Evolutionary conservation across 2,329 filamentous ascomycete species (phyloP).

Genomic region (Colletotrichum sp.): DNA sequence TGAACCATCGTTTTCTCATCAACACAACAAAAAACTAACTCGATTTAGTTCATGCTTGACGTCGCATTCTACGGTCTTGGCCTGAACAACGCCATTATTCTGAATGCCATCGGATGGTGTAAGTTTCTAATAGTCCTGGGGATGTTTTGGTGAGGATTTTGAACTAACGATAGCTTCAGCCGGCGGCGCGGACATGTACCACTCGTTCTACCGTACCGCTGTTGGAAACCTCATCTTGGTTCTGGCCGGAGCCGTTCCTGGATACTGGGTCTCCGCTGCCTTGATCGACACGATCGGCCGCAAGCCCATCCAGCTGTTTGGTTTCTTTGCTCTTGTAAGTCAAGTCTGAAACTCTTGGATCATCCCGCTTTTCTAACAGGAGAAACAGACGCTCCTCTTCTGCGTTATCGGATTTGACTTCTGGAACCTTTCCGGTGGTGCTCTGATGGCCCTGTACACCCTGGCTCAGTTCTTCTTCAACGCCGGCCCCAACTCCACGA

Average conservation of each 20-base stretch:
- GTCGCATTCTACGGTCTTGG: constrained; percentile 71
- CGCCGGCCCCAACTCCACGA: constrained; percentile 63
- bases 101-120: constrained; percentile 73
- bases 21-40: background rate
- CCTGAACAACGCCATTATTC: constrained; percentile 77
- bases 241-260: constrained; percentile 78
- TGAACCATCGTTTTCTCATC: background rate
- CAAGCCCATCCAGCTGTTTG: constrained; percentile 72
- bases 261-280: constrained; percentile 82
- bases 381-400: constrained; percentile 43
- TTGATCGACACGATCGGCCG: constrained; percentile 77
- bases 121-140: background rate
- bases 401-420: constrained; percentile 56
- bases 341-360: background rate
- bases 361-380: background rate
- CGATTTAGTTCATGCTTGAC: constrained; percentile 69
- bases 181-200: constrained; percentile 61
- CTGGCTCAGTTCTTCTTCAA: constrained; percentile 13
- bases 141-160: background rate
- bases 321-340: constrained; percentile 43
- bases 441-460: constrained; percentile 7
- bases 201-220: constrained; percentile 75
- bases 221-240: constrained; percentile 82
- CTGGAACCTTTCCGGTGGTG: constrained; percentile 20
- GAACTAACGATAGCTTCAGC: constrained; percentile 26